Evolutionary conservation across 306 rosid species (phyloP).

Genomic region (Trichosanthes truncata): DNA sequence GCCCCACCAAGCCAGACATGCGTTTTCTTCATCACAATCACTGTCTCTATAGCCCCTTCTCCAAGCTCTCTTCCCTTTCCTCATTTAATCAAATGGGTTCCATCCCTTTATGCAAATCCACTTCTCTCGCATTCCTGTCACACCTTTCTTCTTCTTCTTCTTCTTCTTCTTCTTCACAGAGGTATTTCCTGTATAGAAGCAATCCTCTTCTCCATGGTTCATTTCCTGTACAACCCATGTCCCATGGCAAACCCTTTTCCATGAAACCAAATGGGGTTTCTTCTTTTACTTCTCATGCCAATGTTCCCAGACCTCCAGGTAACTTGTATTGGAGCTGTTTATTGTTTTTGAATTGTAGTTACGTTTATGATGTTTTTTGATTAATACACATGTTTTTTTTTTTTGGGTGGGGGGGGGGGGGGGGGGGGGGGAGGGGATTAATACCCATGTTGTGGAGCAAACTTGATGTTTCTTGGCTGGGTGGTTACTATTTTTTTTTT

Average conservation of each 20-base stretch:
- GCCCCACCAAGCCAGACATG: constrained; percentile 21
- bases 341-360: not conserved
- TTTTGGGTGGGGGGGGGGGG: too few relatives aligned
- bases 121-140: constrained; percentile 25
- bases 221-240: constrained; percentile 25
- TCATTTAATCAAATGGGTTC: constrained; percentile 32
- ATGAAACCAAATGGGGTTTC: constrained; percentile 52
- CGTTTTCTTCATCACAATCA: constrained; percentile 32
- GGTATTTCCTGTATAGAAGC: constrained; percentile 13
- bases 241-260: constrained; percentile 27
- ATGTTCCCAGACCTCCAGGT: constrained; percentile 19
- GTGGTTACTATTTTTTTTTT: not conserved
- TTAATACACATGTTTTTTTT: not conserved
- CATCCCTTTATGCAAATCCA: constrained; percentile 21
- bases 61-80: constrained; percentile 24
- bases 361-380: not conserved
- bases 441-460: not conserved
- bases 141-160: constrained; percentile 11
- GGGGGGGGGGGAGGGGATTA: too few relatives aligned
- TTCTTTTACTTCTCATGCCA: constrained; percentile 27
- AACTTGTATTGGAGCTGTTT: not conserved
- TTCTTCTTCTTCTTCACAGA: constrained; percentile 10
- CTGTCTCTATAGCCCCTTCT: constrained; percentile 6
- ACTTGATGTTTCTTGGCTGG: not conserved
- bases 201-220: constrained; percentile 26